phyloP scores from a whole-genome alignment of 495 filamentous ascomycete species.

The Penicillium atrosanguineum region DNA sequence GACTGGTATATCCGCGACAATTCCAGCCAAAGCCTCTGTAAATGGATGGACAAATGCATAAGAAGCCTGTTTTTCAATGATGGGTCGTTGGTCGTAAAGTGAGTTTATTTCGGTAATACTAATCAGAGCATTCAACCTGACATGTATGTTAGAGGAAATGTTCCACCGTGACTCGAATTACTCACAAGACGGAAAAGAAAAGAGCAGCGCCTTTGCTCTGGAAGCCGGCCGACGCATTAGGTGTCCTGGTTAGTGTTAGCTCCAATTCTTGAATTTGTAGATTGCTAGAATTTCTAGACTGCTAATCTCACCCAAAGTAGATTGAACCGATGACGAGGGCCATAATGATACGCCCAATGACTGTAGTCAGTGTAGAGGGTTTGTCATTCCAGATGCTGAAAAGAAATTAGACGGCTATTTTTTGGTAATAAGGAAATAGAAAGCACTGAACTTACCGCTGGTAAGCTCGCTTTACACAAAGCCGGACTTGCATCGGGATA shows the following conservation, averaged over 20 bases:
- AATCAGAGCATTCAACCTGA: constrained; percentile 54
- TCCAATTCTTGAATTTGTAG: too few species aligned
- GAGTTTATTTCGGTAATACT: constrained; percentile 59
- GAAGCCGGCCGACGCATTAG: constrained; percentile 61
- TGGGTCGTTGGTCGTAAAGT: constrained; percentile 58
- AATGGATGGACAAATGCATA: constrained; percentile 67
- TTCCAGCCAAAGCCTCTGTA: constrained; percentile 56
- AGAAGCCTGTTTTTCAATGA: constrained; percentile 63
- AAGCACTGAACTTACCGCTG: constrained; percentile 31
- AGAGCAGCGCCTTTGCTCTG: constrained; percentile 78
- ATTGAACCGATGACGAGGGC: constrained; percentile 82
- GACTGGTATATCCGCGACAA: constrained; percentile 58
- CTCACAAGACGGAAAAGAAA: constrained; percentile 89
- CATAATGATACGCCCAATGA: constrained; percentile 80
- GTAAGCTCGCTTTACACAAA: constrained; percentile 52
- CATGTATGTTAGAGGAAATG: background rate
- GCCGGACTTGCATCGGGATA: constrained; percentile 45
- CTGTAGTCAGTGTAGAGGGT: constrained; percentile 65
- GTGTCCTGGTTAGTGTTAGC: constrained; percentile 38
- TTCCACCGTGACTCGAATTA: background rate
- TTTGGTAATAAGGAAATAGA: constrained; percentile 1
- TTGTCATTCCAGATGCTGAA: constrained; percentile 68
- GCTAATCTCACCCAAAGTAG: constrained; percentile 64
- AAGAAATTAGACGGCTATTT: constrained; percentile 18
- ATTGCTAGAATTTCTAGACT: background rate